Base-by-base conservation (phyloP, 2,329 filamentous ascomycete species). In the Cordyceps militaris region DNA sequence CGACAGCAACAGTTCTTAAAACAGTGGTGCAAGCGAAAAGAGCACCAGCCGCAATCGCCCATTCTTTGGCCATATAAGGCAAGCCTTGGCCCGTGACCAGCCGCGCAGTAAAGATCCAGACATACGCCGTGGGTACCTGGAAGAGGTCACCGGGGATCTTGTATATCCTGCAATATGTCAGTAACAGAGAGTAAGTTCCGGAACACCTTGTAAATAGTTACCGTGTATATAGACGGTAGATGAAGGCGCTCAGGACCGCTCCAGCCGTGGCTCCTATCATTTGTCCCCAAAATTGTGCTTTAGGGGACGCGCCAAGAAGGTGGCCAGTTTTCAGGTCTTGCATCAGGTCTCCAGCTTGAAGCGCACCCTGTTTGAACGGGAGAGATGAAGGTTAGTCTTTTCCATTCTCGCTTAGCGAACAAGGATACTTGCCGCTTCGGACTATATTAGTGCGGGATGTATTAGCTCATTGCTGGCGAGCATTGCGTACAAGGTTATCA, bases 291-390 rank as follows among this genome's bases (percentile, higher is more conserved):
- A 99, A 99, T 67, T 99, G 94, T 0, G 94, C 94, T 65, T 89
- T 94, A 0, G 94, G 94, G 3, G 91, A 89, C 0, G 94, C 94
- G 11, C 93, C 92, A 1, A 99, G 81, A 0, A 99, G 76, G 71
- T 99, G 92, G 0, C 94, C 94, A 0, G 94, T 97, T 71, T 99
- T 99, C 30, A 99, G 81, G 69, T 99, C 94, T 70, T 99, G 94
- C 82, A 99, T 89, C 57, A 99, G 83, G 71, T 99, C 94, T 9
- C 94, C 94, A 3, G 94, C 93, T 75, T 99, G 94, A 4, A 97
- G 78, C 3, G 94, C 94, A 5, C 94, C 79, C 73, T 77, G 10
- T 38, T 36, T 40, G 23, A 38, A 34, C n/a, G n/a, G n/a, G 32
- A 6, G 50, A 21, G 26, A 47, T 5, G 14, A 13, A 48, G 40